Evolutionary conservation across 345 rosid species (phyloP).

Genomic region (sweet orange (Citrus sinensis)): DVS_A1.0 CM039163.1:50929501-50930000

Average conservation of each 20-base stretch:
- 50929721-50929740: too few relatives aligned
- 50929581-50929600: conserved; percentile 19
- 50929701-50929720: too few relatives aligned
- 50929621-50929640: background rate
- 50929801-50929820: background rate
- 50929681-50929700: too few relatives aligned
- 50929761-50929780: background rate
- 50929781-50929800: too few relatives aligned
- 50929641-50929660: background rate
- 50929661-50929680: background rate
- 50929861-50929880: background rate
- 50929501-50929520: background rate
- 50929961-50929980: conserved; percentile 41
- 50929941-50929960: conserved; percentile 27
- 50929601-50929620: conserved; percentile 19
- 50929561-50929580: background rate
- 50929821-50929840: too few relatives aligned
- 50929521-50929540: conserved; percentile 2
- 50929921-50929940: background rate
- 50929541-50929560: background rate
- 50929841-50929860: too few relatives aligned
- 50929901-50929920: background rate
- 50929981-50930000: conserved; percentile 30
- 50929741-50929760: background rate
- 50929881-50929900: background rate